These are phyloP conservation scores for Glaciozyma martinii DNA, from an alignment of 768 basidiomycete genomes.

Conservation along the genomic window DNA sequence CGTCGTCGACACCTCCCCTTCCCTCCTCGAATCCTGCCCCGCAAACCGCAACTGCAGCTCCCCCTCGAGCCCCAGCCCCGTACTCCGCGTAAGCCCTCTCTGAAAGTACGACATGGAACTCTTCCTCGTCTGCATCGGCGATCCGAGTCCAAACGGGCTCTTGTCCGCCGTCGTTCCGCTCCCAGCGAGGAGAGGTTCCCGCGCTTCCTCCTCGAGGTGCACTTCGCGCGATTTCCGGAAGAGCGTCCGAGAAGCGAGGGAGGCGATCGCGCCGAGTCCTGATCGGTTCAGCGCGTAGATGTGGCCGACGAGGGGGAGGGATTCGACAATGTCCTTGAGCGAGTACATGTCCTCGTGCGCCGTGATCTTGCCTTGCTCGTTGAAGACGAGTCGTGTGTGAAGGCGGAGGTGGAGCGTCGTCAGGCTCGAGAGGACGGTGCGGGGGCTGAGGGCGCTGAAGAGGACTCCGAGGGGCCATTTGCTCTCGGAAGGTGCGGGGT, in stretches of 20 bases:
- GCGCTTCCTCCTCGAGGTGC: background rate
- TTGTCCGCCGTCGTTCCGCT: background rate
- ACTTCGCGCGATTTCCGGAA: background rate
- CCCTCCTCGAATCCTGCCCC: no score
- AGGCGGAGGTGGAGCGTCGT: conserved; percentile 64
- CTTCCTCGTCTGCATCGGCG: background rate
- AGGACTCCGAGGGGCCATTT: conserved; percentile 17
- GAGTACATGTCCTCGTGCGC: conserved; percentile 77
- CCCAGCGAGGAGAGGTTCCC: background rate
- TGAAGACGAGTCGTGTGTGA: conserved; percentile 65
- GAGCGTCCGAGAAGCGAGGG: background rate
- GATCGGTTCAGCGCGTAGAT: conserved; percentile 26
- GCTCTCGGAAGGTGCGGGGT: conserved; percentile 1
- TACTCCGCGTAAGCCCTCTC: no score
- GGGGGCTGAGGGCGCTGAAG: conserved; percentile 6
- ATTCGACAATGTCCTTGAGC: conserved; percentile 57
- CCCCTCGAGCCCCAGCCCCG: no score
- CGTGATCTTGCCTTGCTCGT: conserved; percentile 70
- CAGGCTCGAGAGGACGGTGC: conserved; percentile 44
- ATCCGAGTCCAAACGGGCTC: background rate
- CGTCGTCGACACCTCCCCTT: no score
- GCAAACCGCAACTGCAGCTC: no score
- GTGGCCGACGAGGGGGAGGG: conserved; percentile 12
- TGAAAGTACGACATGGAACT: background rate
- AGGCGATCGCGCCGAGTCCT: conserved; percentile 9